Conservation (phyloP, 345 rosid genomes). For the Camelina sativa region DNA sequence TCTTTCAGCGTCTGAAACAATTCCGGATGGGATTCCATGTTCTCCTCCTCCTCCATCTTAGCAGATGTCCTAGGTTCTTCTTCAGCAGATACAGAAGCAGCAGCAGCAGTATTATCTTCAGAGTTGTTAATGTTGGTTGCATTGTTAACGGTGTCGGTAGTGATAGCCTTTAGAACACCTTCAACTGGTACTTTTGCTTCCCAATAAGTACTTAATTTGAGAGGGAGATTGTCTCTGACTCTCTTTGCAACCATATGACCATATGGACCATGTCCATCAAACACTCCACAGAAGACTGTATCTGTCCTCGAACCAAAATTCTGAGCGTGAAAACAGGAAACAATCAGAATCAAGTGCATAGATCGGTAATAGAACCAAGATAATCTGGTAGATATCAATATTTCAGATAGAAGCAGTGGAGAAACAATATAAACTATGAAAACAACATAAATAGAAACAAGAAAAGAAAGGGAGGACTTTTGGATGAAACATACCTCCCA, state of each 20-base stretch:
- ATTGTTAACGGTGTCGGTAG: constrained; percentile 50
- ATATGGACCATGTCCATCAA: constrained; percentile 98
- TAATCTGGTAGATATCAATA: neutral
- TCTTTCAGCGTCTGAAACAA: constrained; percentile 71
- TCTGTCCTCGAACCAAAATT: constrained; percentile 83
- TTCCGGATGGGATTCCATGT: constrained; percentile 50
- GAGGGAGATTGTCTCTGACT: constrained; percentile 94
- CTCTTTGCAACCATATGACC: constrained; percentile 98
- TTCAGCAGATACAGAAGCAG: constrained; percentile 59
- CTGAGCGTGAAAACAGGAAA: constrained; percentile 47
- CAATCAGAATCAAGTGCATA: constrained; percentile 9
- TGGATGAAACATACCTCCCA: constrained; percentile 79
- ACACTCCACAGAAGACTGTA: constrained; percentile 92
- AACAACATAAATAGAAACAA: neutral
- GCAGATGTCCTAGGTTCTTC: constrained; percentile 65
- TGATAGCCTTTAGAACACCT: constrained; percentile 55
- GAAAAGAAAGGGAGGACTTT: neutral
- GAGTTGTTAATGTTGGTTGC: constrained; percentile 56
- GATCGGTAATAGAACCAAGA: neutral
- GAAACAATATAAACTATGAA: neutral
- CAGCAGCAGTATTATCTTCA: constrained; percentile 51
- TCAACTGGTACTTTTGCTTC: constrained; percentile 66
- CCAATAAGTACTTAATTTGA: constrained; percentile 78
- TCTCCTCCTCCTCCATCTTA: constrained; percentile 53
- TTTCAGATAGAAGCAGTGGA: neutral